A percentile compares a stretch with the other conserved stretches of the same genome.
phyloP scores from a whole-genome alignment of 176 grass and related monocot genomes.

The Ampelocalamus luodianensis region DNA sequence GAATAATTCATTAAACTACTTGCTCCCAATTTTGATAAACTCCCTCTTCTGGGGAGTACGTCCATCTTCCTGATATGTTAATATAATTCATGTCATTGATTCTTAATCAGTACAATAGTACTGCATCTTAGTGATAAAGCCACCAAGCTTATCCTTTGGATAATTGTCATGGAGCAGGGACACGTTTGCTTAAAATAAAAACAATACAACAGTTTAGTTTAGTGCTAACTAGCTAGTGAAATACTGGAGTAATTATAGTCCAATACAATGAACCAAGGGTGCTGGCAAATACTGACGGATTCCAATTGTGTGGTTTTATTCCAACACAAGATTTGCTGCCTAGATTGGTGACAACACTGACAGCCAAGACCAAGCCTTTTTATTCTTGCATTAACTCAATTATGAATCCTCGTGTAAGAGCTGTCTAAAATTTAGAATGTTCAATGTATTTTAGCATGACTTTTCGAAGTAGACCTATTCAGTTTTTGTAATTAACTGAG shows the following conservation, averaged over 20 bases:
- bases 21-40: slow-evolving; percentile 29
- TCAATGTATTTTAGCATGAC: slow-evolving; percentile 35
- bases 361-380: slow-evolving; percentile 37
- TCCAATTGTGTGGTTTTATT: slow-evolving; percentile 57
- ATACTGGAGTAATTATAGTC: slow-evolving; percentile 33
- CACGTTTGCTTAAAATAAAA: slow-evolving; percentile 34
- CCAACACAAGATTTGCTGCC: slow-evolving; percentile 63
- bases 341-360: slow-evolving; percentile 56
- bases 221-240: slow-evolving; percentile 37
- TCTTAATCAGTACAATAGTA: slow-evolving; percentile 23
- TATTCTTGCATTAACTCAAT: slow-evolving; percentile 37
- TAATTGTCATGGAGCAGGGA: slow-evolving; percentile 18
- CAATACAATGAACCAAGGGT: slow-evolving; percentile 48
- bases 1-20: slow-evolving; percentile 47
- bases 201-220: neutral
- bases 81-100: slow-evolving; percentile 25
- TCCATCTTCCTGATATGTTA: slow-evolving; percentile 37
- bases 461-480: slow-evolving; percentile 43
- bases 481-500: slow-evolving; percentile 23
- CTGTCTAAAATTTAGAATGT: slow-evolving; percentile 40
- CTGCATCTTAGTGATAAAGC: slow-evolving; percentile 37
- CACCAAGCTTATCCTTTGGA: slow-evolving; percentile 36
- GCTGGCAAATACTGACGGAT: slow-evolving; percentile 51
- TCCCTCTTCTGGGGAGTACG: slow-evolving; percentile 19
- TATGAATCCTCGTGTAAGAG: slow-evolving; percentile 34